Base-by-base conservation (phyloP, 2,329 filamentous ascomycete species). In the Colletotrichum cuscutae region DNA sequence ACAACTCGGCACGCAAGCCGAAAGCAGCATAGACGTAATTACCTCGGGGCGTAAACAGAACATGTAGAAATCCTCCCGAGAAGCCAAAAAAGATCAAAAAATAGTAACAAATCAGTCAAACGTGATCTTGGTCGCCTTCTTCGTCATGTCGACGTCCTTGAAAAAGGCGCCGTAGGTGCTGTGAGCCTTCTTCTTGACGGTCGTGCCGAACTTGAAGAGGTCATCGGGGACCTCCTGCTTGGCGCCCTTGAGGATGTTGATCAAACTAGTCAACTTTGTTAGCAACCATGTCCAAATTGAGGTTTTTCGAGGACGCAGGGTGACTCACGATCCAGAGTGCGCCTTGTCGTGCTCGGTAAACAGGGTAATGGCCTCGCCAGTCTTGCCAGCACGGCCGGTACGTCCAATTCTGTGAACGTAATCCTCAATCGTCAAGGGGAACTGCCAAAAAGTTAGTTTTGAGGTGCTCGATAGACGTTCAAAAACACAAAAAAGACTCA, bases 131-230 rank as follows among this genome's bases (percentile, higher is more conserved):
- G 93, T 97, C 32, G 94, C 92, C 82, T 94, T 92, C 84, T 96
- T 93, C 81, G 89, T 94, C 82, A 92, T 92, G 78, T 94, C 93
- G 9, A 94, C 91, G 78, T 98, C 95, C 84, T 97, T 98, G 88
- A 94, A 98, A 82, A 98, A 98, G 37, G 95, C 95, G 70, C 97
- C 97, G 80, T 98, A 99, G 60, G 94, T 93, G 79, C 95, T 94
- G 85, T 99, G 97, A 61, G 92, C 90, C 95, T 98, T 98, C 91
- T 97, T 98, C 91, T 98, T 99, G 65, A 99, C 97, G 1, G 96
- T 98, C 26, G 95, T 97, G 78, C 97, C 97, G 77, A 98, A 99
- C 85, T 97, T 98, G 82, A 98, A 87, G 49, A 99, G 86, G 30
- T 94, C 93, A 56, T 98, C 95, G 2, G 97, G 97, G 0, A 99